phyloP scores from a whole-genome alignment of 2,329 filamentous ascomycete genomes.

The Hymenoscyphus albidus region DNA sequence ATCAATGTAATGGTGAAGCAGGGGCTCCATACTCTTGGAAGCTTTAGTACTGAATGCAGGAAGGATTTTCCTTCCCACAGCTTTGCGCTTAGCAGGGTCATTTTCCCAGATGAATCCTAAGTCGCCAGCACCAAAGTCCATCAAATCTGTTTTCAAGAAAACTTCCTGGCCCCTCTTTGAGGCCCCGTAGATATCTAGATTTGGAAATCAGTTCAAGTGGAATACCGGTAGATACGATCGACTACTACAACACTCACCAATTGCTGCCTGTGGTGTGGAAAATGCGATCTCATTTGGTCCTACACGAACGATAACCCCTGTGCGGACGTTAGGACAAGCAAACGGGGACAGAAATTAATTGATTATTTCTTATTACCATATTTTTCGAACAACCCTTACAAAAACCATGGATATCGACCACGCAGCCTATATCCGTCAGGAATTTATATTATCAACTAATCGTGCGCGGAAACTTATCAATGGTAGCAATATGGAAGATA shows the following conservation, averaged over 20 bases:
- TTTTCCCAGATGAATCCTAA: conserved; percentile 10
- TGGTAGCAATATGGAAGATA: conserved; percentile 2
- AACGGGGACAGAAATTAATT: background rate
- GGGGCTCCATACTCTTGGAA: conserved; percentile 8
- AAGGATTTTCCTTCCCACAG: conserved; percentile 9
- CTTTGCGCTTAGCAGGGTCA: conserved; percentile 8
- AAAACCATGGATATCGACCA: conserved; percentile 6
- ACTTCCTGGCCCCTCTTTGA: background rate
- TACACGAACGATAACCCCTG: conserved; percentile 21
- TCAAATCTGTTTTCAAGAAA: conserved; percentile 12
- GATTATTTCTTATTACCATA: background rate
- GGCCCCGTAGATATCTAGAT: conserved; percentile 1
- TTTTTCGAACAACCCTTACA: background rate
- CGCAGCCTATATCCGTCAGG: background rate
- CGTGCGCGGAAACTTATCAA: background rate
- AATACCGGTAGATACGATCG: no score
- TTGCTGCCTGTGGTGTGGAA: background rate
- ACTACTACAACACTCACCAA: conserved; percentile 1
- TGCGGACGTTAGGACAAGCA: background rate
- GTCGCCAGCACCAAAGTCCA: background rate
- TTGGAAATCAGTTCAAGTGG: background rate
- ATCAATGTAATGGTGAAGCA: conserved; percentile 11
- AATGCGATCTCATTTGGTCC: conserved; percentile 21
- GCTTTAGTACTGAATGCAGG: conserved; percentile 8
- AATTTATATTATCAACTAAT: background rate